phyloP scores from a whole-genome alignment of 108 stramenopile genomes.

The Cylindrotheca fusiformis region DNA sequence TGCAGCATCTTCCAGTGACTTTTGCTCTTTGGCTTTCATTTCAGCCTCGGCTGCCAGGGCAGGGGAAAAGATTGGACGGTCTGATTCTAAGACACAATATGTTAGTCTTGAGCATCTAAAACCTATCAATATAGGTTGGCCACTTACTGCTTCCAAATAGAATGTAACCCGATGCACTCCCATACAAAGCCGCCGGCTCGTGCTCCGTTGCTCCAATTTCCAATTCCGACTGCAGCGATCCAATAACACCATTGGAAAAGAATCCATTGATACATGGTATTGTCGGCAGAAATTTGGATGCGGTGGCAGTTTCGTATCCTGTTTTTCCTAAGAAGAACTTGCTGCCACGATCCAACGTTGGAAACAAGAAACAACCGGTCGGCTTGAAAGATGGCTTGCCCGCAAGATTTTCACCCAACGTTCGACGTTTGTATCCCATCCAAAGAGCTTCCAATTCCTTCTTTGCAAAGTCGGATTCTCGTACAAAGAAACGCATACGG shows the following conservation, averaged over 20 bases:
- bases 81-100: slow-evolving; percentile 30
- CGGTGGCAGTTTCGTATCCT: slow-evolving; percentile 68
- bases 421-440: slow-evolving; percentile 81
- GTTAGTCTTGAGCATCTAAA: not conserved
- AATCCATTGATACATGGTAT: slow-evolving; percentile 66
- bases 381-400: slow-evolving; percentile 28
- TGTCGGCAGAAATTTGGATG: slow-evolving; percentile 49
- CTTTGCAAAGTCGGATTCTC: slow-evolving; percentile 81
- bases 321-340: slow-evolving; percentile 76
- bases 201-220: slow-evolving; percentile 7
- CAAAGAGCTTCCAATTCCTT: slow-evolving; percentile 84
- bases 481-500: slow-evolving; percentile 80
- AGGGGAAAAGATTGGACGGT: slow-evolving; percentile 65
- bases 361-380: slow-evolving; percentile 71
- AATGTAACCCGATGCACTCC: slow-evolving; percentile 68
- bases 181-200: slow-evolving; percentile 46
- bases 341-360: slow-evolving; percentile 76
- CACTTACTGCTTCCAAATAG: slow-evolving; percentile 74
- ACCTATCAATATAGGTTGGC: not conserved
- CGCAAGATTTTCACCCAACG: slow-evolving; percentile 25
- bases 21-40: slow-evolving; percentile 28
- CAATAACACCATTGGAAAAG: slow-evolving; percentile 79
- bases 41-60: slow-evolving; percentile 33
- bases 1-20: slow-evolving; percentile 28
- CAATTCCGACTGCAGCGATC: slow-evolving; percentile 35